Conservation (phyloP, 176 grass and related monocot genomes). For the Triticum urartu region DNA sequence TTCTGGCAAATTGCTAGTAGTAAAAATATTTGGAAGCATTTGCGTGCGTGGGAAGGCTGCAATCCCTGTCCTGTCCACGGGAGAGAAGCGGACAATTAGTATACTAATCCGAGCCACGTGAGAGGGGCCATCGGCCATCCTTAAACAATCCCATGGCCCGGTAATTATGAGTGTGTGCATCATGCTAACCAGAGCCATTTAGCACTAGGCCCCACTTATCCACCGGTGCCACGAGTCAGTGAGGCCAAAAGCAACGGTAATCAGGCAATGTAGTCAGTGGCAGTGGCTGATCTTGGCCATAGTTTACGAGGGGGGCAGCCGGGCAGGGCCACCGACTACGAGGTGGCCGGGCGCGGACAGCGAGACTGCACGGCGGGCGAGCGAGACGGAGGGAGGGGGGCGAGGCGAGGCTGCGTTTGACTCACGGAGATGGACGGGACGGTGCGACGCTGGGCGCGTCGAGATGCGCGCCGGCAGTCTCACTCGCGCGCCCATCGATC, state of each 20-base stretch:
- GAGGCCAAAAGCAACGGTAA: too few species aligned
- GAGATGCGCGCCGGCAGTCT: constrained; percentile 31
- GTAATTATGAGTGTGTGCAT: not conserved
- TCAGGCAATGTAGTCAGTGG: too few species aligned
- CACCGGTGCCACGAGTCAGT: not conserved
- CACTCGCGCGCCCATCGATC: not conserved
- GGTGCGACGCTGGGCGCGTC: not conserved
- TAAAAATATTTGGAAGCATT: constrained; percentile 39
- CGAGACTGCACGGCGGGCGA: constrained; percentile 39
- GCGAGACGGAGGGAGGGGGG: not conserved
- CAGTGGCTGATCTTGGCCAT: not conserved
- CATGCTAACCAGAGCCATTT: not conserved
- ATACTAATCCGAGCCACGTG: constrained; percentile 38
- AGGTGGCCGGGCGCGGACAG: constrained; percentile 29
- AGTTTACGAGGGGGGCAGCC: too few species aligned
- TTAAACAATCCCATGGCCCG: not conserved
- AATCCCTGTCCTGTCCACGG: constrained; percentile 39
- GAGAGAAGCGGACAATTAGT: not conserved
- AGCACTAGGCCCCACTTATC: not conserved
- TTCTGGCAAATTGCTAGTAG: not conserved
- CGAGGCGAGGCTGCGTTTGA: constrained; percentile 49
- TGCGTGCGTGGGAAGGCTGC: constrained; percentile 47
- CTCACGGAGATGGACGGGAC: constrained; percentile 30
- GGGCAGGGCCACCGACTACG: constrained; percentile 37
- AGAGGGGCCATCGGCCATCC: not conserved